These are phyloP conservation scores for Aspergillus sp. DNA, from an alignment of 2,329 filamentous ascomycete genomes.

Conservation along the genomic window DNA sequence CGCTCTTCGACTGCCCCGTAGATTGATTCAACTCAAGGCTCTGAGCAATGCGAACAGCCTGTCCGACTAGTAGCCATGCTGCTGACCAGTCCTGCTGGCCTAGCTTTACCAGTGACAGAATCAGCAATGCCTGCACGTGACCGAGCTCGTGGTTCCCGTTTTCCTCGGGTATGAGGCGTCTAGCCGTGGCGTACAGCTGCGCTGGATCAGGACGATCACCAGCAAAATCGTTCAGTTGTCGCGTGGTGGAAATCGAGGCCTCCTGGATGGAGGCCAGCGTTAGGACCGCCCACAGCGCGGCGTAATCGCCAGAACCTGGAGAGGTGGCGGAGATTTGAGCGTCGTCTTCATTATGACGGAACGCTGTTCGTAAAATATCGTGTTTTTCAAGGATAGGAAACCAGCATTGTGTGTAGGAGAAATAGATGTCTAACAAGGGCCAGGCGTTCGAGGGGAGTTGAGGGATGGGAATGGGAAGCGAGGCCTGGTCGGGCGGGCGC, in stretches of 20 bases:
- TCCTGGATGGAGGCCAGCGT: conserved; percentile 61
- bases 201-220: conserved; percentile 21
- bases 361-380: conserved; percentile 57
- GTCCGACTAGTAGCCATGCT: conserved; percentile 67
- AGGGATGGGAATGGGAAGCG: conserved; percentile 13
- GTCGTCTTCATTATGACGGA: conserved; percentile 34
- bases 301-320: conserved; percentile 50
- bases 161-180: conserved; percentile 51
- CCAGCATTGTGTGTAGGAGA: conserved; percentile 75
- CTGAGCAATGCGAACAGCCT: conserved; percentile 58
- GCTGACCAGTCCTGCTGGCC: conserved; percentile 57
- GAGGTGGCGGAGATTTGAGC: conserved; percentile 27
- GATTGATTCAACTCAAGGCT: conserved; percentile 33
- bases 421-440: conserved; percentile 70
- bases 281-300: conserved; percentile 63
- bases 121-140: conserved; percentile 59
- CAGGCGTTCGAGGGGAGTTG: conserved; percentile 53
- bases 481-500: not conserved
- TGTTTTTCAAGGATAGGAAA: conserved; percentile 72
- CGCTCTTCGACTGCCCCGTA: conserved; percentile 44
- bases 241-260: conserved; percentile 32
- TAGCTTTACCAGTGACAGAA: conserved; percentile 66
- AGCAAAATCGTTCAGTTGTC: conserved; percentile 19
- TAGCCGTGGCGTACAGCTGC: conserved; percentile 49
- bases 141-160: conserved; percentile 51